Conservation (phyloP, 495 filamentous ascomycete genomes). For the Penicillium desertorum region DNA sequence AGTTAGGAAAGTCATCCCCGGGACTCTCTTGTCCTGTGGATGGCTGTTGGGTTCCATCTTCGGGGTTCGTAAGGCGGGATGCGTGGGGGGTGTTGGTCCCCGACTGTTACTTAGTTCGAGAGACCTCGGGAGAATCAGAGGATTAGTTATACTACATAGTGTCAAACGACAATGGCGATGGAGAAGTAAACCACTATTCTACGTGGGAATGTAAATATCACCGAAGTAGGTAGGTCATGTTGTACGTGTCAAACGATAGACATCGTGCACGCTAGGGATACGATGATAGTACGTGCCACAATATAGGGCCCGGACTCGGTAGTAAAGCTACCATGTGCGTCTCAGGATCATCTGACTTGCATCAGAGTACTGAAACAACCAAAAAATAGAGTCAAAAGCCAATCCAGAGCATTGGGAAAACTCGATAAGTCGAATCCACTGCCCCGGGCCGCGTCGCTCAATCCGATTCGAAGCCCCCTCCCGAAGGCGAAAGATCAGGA, state of each 20-base stretch:
- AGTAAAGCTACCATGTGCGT: not conserved
- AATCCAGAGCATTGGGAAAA: conserved; percentile 8
- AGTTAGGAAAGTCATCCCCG: not conserved
- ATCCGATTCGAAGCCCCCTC: conserved; percentile 18
- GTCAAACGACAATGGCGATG: not conserved
- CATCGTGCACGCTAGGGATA: not conserved
- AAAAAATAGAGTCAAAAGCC: not conserved
- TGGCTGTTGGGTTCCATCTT: not conserved
- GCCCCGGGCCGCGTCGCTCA: conserved; percentile 5
- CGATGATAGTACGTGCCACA: not conserved
- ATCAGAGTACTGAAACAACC: not conserved
- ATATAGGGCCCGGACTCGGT: not conserved
- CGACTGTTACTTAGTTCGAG: not conserved
- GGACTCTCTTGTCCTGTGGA: not conserved
- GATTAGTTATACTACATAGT: not conserved
- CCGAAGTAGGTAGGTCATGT: not conserved
- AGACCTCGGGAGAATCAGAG: not conserved
- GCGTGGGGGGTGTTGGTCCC: not conserved
- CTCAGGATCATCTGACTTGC: not conserved
- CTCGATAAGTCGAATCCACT: conserved; percentile 20
- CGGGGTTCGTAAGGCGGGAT: not conserved
- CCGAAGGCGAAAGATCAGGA: not conserved
- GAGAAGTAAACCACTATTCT: no score
- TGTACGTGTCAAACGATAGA: no score
- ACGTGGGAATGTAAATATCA: not conserved